Evolutionary conservation across 768 basidiomycete species (phyloP).

Genomic region (Mycena capillaripes): DNA sequence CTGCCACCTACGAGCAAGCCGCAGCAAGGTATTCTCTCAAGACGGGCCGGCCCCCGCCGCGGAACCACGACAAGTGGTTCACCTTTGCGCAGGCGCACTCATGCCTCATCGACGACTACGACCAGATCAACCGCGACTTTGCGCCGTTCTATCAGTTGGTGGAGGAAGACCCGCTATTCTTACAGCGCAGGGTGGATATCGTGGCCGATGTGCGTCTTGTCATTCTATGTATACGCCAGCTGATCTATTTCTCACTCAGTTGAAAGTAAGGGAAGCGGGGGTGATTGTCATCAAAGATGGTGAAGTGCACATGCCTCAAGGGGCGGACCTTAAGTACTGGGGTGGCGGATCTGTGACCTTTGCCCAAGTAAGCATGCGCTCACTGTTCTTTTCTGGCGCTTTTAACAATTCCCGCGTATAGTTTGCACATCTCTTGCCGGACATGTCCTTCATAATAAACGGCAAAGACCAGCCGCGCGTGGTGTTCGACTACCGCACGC

Average conservation of each 20-base stretch:
- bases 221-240: not conserved
- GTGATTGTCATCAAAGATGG: no score
- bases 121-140: conserved; percentile 26
- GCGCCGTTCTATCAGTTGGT: conserved; percentile 17
- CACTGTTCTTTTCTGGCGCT: not conserved
- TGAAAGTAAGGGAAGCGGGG: no score
- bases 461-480: conserved; percentile 31
- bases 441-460: conserved; percentile 25
- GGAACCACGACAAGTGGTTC: conserved; percentile 30
- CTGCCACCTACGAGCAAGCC: conserved; percentile 19
- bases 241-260: not conserved
- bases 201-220: not conserved
- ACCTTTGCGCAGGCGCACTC: conserved; percentile 10
- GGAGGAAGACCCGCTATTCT: conserved; percentile 7
- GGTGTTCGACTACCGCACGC: conserved; percentile 20
- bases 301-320: no score
- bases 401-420: not conserved
- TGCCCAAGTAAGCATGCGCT: not conserved
- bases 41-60: conserved; percentile 19
- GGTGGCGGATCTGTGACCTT: no score
- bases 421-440: conserved; percentile 27
- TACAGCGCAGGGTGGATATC: conserved; percentile 8
- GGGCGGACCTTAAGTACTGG: no score
- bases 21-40: conserved; percentile 19
- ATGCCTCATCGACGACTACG: conserved; percentile 32